These are phyloP conservation scores for Suillus ampliporus DNA, from an alignment of 768 basidiomycete genomes.

Conservation along the genomic window DNA sequence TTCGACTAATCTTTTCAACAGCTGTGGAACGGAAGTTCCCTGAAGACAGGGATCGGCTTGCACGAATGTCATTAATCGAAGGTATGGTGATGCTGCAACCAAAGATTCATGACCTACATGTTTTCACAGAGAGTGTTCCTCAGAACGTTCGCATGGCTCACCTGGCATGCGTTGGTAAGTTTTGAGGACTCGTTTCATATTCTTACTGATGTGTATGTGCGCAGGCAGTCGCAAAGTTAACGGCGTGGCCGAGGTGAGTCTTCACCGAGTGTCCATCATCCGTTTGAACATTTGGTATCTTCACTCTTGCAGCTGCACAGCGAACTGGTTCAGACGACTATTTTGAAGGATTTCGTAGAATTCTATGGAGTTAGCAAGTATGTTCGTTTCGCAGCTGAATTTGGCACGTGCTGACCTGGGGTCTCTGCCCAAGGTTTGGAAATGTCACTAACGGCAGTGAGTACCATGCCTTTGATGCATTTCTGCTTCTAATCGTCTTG, in stretches of 20 bases:
- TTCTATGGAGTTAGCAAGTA: slow-evolving; percentile 86
- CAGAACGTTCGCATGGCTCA: slow-evolving; percentile 91
- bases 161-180: slow-evolving; percentile 79
- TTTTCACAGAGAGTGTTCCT: slow-evolving; percentile 72
- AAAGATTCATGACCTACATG: not conserved
- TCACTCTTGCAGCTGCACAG: slow-evolving; percentile 70
- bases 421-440: slow-evolving; percentile 54
- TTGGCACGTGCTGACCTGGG: slow-evolving; percentile 20
- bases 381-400: slow-evolving; percentile 7
- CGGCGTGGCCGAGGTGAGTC: slow-evolving; percentile 85
- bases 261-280: not conserved
- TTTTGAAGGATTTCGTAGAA: slow-evolving; percentile 92
- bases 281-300: not conserved
- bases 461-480: slow-evolving; percentile 32
- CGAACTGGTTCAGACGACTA: slow-evolving; percentile 83
- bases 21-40: slow-evolving; percentile 93
- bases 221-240: slow-evolving; percentile 85
- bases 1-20: slow-evolving; percentile 28
- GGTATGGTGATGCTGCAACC: slow-evolving; percentile 45
- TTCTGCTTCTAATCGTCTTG: not conserved
- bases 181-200: slow-evolving; percentile 5
- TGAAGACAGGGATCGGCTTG: slow-evolving; percentile 77
- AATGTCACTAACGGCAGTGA: slow-evolving; percentile 94
- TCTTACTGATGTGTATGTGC: slow-evolving; percentile 4
- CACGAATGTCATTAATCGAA: slow-evolving; percentile 92